Percentiles rank a stretch among this genome's conserved stretches.
phyloP scores from a whole-genome alignment of 768 basidiomycete genomes.

The Boletus pseudo-olivaceus region DNA sequence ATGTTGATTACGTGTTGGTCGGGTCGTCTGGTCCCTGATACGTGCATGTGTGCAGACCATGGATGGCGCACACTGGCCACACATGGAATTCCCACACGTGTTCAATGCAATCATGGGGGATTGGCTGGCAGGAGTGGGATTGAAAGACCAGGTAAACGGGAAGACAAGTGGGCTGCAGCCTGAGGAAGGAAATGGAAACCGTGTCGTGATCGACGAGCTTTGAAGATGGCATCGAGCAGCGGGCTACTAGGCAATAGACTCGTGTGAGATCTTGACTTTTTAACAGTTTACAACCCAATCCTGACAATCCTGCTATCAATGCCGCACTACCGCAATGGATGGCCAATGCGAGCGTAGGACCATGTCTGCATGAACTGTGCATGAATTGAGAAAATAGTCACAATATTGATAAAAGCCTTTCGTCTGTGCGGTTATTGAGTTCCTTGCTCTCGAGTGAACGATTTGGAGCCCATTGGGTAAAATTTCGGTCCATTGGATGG shows the following conservation, averaged over 20 bases:
- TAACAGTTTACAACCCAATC: background rate
- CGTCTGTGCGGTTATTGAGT: background rate
- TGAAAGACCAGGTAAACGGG: background rate
- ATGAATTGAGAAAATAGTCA: background rate
- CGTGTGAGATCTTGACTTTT: background rate
- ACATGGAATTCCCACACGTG: slow-evolving; percentile 52
- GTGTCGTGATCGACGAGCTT: slow-evolving; percentile 13
- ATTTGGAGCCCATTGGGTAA: background rate
- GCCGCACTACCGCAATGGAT: background rate
- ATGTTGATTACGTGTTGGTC: background rate
- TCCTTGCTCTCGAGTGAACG: background rate
- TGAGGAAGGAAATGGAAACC: background rate
- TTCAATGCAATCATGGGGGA: slow-evolving; percentile 50
- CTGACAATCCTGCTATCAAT: background rate
- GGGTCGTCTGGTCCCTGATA: slow-evolving; percentile 38
- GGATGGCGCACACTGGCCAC: slow-evolving; percentile 62
- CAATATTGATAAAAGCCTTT: background rate
- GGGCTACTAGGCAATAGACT: background rate
- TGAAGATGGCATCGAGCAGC: slow-evolving; percentile 2
- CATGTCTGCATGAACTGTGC: background rate
- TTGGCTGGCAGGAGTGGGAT: slow-evolving; percentile 43
- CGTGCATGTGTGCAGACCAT: slow-evolving; percentile 38
- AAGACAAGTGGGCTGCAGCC: background rate
- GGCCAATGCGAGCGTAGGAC: background rate
- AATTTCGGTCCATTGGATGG: background rate